Evolutionary conservation across 2,329 filamentous ascomycete genomes (phyloP).

Genomic region (Ceratocystis lukuohia): DNA sequence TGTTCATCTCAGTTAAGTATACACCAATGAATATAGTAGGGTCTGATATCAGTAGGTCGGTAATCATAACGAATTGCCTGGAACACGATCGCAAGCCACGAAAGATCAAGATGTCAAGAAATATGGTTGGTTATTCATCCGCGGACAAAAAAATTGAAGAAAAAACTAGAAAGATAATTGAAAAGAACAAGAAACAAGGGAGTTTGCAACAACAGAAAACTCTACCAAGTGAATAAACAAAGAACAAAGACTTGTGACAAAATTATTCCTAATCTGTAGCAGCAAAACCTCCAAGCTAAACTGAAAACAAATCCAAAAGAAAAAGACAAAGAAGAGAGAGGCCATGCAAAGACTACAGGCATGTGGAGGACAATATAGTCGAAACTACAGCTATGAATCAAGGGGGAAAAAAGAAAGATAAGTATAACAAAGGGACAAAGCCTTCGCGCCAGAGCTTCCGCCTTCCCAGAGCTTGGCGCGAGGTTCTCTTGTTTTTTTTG

Average conservation of each 20-base stretch:
- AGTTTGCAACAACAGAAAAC: not conserved
- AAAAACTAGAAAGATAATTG: not conserved
- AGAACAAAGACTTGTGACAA: not conserved
- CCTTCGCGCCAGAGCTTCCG: not conserved
- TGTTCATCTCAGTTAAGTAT: not conserved
- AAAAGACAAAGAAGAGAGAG: not conserved
- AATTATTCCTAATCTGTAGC: not conserved
- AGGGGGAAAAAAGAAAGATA: not conserved
- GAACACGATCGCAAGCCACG: not conserved
- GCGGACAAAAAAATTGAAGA: not conserved
- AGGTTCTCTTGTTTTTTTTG: too few species aligned
- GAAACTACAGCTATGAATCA: not conserved
- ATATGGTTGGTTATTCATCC: too few species aligned
- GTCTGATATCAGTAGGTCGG: too few species aligned
- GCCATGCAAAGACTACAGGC: not conserved
- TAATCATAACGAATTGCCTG: too few species aligned
- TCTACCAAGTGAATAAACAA: not conserved
- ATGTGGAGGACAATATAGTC: not conserved
- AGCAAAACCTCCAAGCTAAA: not conserved
- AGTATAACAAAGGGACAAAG: not conserved
- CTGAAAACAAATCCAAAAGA: not conserved
- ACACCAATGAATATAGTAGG: not conserved
- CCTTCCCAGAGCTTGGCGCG: too few species aligned
- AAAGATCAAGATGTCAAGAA: too few species aligned
- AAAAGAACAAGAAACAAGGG: not conserved